phyloP scores from a whole-genome alignment of 2,329 filamentous ascomycete species.

The Cladorrhinum sp. region DNA sequence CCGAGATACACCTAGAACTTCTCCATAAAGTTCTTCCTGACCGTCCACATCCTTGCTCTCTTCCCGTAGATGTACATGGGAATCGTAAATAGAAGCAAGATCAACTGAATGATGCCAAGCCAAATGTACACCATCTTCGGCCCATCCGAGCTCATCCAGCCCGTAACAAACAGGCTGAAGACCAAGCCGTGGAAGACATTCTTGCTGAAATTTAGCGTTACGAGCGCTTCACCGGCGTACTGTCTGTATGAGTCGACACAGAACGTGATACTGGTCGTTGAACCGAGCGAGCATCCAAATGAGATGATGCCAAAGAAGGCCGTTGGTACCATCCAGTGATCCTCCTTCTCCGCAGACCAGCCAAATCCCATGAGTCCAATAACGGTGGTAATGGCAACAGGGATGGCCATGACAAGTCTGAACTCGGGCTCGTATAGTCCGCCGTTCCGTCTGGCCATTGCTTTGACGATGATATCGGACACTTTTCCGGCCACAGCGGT shows the following conservation, averaged over 20 bases:
- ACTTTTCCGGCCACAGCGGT: conserved; percentile 87
- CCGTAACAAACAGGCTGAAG: conserved; percentile 82
- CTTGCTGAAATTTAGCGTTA: conserved; percentile 92
- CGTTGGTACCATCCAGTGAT: conserved; percentile 88
- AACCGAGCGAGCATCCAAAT: conserved; percentile 87
- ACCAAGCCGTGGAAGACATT: conserved; percentile 89
- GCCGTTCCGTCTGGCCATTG: conserved; percentile 81
- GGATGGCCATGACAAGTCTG: conserved; percentile 80
- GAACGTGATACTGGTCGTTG: conserved; percentile 90
- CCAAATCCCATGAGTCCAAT: conserved; percentile 93
- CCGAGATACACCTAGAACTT: conserved; percentile 39
- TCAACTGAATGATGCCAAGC: conserved; percentile 81
- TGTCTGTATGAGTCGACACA: conserved; percentile 90
- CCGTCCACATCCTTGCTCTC: conserved; percentile 89
- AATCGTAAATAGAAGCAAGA: conserved; percentile 69
- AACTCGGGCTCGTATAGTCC: conserved; percentile 96
- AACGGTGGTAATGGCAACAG: conserved; percentile 72
- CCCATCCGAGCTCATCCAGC: conserved; percentile 75
- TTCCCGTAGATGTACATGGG: conserved; percentile 97
- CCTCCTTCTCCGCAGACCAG: conserved; percentile 75
- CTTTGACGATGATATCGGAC: conserved; percentile 79
- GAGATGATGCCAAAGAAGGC: conserved; percentile 89
- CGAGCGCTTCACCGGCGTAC: conserved; percentile 89
- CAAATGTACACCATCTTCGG: conserved; percentile 75
- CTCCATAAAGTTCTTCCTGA: conserved; percentile 82